Base-by-base conservation (phyloP, 495 filamentous ascomycete species). In the Aspergillus kassunensis region DNA sequence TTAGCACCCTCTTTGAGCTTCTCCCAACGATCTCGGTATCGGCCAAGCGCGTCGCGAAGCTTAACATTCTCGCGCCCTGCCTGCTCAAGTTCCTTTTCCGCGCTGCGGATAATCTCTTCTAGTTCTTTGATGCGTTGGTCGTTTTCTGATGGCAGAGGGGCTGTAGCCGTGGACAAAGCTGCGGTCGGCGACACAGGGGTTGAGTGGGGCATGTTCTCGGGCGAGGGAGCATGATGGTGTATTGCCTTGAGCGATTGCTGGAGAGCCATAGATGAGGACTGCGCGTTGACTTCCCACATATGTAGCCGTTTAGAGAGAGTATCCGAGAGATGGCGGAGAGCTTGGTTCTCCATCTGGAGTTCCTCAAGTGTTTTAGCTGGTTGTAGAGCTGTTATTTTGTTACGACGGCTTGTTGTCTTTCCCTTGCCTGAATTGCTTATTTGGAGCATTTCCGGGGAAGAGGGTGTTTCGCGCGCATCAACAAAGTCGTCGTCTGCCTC, bases 1-100 rank as follows among this genome's bases (percentile, higher is more conserved):
- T 87, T 90, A 11, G 91, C 91, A 0, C 87, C 84, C 15, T 88
- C 85, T 64, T 93, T 92, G 60, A 96, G 71, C 66, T 85, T 85
- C 67, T 95, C 87, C 86, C 88, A 96, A 53, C 82, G 77, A 47
- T 89, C 85, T 23, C 87, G 66, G 63, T 95, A 95, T 50, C 81
- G 77, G 11, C 75, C 74, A 16, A 92, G 68, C 6, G 84, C 82
- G 33, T 71, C 74, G 36, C 80, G 77, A 37, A 89, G 67, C 62
- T 87, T 90, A 51, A 86, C 80, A 56, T 90, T 85, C 52, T 89
- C 84, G 47, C 77, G 78, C 33, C 75, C 79, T 45, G 84, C 61
- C 25, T 73, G 69, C 9, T 81, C 79, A 50, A 82, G 72, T 55
- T 86, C 81, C 54, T 76, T 75, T 27, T 76, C 68, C 65, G 66